Percentiles rank a stretch among this genome's conserved stretches.
phyloP scores from a whole-genome alignment of 768 basidiomycete species.

The Russula foetens region DNA sequence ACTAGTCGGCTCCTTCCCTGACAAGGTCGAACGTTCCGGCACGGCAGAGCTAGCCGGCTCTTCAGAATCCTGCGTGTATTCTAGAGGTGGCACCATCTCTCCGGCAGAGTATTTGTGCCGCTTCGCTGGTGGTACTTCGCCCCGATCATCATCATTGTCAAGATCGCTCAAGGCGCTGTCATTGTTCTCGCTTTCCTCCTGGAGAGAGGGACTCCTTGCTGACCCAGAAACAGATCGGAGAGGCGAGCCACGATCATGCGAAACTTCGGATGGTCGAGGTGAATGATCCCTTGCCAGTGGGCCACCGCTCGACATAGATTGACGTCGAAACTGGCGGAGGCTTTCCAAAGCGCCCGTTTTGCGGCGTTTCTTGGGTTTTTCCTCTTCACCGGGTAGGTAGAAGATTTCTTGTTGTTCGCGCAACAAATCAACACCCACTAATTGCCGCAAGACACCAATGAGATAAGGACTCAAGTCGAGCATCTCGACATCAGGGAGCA shows the following conservation, averaged over 20 bases:
- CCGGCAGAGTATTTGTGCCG: background rate
- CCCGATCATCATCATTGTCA: background rate
- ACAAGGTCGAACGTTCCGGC: background rate
- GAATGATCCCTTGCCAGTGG: conserved; percentile 6
- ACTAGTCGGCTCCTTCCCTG: background rate
- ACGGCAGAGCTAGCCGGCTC: background rate
- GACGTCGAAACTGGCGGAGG: conserved; percentile 11
- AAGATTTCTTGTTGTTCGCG: conserved; percentile 57
- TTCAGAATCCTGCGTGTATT: background rate
- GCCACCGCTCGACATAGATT: conserved; percentile 5
- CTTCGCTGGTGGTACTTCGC: background rate
- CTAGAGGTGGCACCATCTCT: background rate
- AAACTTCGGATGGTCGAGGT: conserved; percentile 7
- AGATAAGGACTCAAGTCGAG: conserved; percentile 46
- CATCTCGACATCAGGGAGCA: conserved; percentile 41
- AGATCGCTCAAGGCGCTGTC: conserved; percentile 9
- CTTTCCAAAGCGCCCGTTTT: conserved; percentile 9
- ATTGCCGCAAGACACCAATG: conserved; percentile 46
- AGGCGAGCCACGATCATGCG: background rate
- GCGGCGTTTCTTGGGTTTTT: conserved; percentile 21
- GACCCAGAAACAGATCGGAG: conserved; percentile 7
- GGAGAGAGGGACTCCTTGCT: background rate
- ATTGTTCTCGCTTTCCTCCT: background rate
- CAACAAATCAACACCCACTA: conserved; percentile 57
- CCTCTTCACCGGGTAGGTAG: conserved; percentile 50